A percentile compares a stretch with the other conserved stretches of the same genome.
Conservation (phyloP, 345 rosid species). For the Brassica incana region DNA sequence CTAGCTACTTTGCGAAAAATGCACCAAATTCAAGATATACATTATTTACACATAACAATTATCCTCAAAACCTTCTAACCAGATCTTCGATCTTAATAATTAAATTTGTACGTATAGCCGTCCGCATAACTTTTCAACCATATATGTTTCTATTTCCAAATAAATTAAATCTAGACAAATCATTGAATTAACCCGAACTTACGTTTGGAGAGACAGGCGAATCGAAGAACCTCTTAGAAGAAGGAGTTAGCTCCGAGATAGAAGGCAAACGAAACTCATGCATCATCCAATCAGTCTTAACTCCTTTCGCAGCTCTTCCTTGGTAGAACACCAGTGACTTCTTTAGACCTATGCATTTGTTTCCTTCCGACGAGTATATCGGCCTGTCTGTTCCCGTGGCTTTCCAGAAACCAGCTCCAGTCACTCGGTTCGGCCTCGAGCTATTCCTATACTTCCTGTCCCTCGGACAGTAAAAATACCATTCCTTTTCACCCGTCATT, state of each 20-base stretch:
- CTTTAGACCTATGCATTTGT: slow-evolving; percentile 83
- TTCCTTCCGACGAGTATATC: slow-evolving; percentile 73
- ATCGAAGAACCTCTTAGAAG: slow-evolving; percentile 50
- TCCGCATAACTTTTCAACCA: neutral
- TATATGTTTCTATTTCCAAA: neutral
- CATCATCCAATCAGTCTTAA: slow-evolving; percentile 99
- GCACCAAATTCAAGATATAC: slow-evolving; percentile 15
- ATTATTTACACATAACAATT: neutral
- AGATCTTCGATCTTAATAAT: neutral
- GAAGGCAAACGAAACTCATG: slow-evolving; percentile 92
- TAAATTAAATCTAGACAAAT: neutral
- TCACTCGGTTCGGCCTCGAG: slow-evolving; percentile 82
- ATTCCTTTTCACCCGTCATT: slow-evolving; percentile 75
- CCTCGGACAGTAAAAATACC: slow-evolving; percentile 89
- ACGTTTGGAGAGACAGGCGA: slow-evolving; percentile 64
- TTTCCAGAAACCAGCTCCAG: slow-evolving; percentile 90
- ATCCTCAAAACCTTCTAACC: neutral
- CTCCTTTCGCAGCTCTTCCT: slow-evolving; percentile 90
- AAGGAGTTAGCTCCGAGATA: slow-evolving; percentile 46
- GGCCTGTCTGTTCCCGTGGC: slow-evolving; percentile 95
- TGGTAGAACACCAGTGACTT: slow-evolving; percentile 88
- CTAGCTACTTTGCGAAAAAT: neutral
- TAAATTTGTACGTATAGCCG: neutral
- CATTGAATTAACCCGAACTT: slow-evolving; percentile 19
- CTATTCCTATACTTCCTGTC: slow-evolving; percentile 92